A percentile compares a stretch with the other conserved stretches of the same genome.
Conservation (phyloP, 441 rosid species). For the Eruca vesicaria region DNA sequence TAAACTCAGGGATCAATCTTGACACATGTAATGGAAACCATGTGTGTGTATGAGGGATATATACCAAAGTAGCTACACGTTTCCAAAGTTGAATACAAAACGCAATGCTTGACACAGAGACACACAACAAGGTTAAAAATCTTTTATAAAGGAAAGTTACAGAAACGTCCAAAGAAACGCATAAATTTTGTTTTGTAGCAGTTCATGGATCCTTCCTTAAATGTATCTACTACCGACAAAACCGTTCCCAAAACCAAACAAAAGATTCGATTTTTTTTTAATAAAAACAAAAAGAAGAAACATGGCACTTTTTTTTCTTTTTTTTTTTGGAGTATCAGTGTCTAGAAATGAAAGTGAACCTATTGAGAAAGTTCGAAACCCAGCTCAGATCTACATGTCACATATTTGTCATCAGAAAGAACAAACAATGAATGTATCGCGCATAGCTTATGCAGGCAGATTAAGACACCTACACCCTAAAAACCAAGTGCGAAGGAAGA, state of each 20-base stretch:
- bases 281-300: background rate
- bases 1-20: background rate
- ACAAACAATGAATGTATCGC: no score
- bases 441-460: conserved; percentile 2
- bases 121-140: background rate
- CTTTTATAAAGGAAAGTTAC: conserved; percentile 8
- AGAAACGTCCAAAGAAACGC: conserved; percentile 34
- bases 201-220: conserved; percentile 19
- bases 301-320: background rate
- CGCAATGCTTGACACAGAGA: conserved; percentile 17
- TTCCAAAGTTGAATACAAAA: background rate
- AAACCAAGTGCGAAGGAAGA: conserved; percentile 7
- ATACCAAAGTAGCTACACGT: conserved; percentile 2
- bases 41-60: background rate
- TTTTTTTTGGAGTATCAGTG: background rate
- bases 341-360: background rate
- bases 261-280: background rate
- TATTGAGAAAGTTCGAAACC: background rate
- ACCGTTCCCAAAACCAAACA: conserved; percentile 15
- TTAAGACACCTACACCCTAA: conserved; percentile 9
- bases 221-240: conserved; percentile 26
- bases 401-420: background rate
- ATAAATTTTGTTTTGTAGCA: background rate
- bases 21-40: background rate
- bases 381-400: conserved; percentile 30